Evolutionary conservation across 2,329 filamentous ascomycete genomes (phyloP).

Genomic region (Penicillium occitanis): DNA sequence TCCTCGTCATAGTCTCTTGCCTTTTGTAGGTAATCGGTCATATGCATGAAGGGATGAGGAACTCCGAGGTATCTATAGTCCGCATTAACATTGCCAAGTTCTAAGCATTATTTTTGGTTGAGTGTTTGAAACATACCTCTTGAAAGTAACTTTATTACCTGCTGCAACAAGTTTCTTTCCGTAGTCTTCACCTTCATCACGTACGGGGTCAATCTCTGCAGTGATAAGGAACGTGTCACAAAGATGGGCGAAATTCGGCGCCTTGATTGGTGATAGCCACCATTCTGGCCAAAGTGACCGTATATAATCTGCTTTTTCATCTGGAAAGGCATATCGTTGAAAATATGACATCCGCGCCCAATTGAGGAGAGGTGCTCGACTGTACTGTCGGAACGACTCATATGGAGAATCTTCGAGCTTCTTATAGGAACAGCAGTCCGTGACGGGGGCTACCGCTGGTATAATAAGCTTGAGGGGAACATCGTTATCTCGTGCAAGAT

Average conservation of each 20-base stretch:
- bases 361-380: constrained; percentile 38
- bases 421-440: not conserved
- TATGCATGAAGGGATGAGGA: constrained; percentile 4
- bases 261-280: constrained; percentile 43
- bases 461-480: constrained; percentile 30
- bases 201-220: constrained; percentile 43
- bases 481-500: constrained; percentile 39
- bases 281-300: constrained; percentile 31
- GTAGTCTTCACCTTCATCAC: constrained; percentile 44
- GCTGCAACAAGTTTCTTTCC: constrained; percentile 38
- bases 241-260: constrained; percentile 36
- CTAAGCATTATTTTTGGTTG: constrained; percentile 31
- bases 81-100: not conserved
- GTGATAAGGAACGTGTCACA: constrained; percentile 42
- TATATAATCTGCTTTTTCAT: not conserved
- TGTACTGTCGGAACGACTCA: constrained; percentile 42
- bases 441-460: constrained; percentile 33
- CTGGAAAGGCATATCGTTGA: constrained; percentile 36
- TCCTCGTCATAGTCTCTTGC: constrained; percentile 27
- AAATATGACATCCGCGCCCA: constrained; percentile 42
- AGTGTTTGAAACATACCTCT: constrained; percentile 29
- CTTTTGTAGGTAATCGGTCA: constrained; percentile 5
- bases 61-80: not conserved
- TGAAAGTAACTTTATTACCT: constrained; percentile 35
- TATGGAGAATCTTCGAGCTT: constrained; percentile 37